Base-by-base conservation (phyloP, 352 stramenopile species). In the Pythium aquatile region DNA sequence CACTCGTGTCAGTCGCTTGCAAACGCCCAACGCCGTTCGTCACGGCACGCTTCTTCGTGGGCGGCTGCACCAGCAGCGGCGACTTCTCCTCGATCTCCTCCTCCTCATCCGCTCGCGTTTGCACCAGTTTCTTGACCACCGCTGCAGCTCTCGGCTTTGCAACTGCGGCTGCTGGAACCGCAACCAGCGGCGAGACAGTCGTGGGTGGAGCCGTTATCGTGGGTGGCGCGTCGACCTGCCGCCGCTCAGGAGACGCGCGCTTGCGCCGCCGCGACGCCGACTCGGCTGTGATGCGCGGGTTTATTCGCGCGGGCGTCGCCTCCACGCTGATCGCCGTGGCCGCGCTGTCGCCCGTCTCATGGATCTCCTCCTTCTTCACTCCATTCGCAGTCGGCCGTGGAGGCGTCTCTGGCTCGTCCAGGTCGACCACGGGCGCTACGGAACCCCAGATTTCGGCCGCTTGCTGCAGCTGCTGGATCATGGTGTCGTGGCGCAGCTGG, bases 401-500 rank as follows among this genome's bases (percentile, higher is more conserved):
- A 5, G 32, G 32, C n/a, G n/a, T 52, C 20, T 30, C 52, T 11
- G n/a, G 24, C 20, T 49, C 59, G 39, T 30, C 55, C 14, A 64
- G 46, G 17, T 47, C 46, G 37, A 63, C 20, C 20, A 32, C 39
- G 48, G 35, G n/a, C 30, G 42, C 29, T 44, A 74, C 69, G 2
- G 76, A 65, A 1, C 67, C 66, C 40, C 70, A 79, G 6, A 91
- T 69, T 44, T 85, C 79, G 0, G 74, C 81, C 7, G 85, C 84
- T 13, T 75, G 62, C 24, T 90, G 70, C 7, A 96, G 74, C 57
- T 89, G 74, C 63, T 88, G 81, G 53, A 94, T 76, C 62, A 88
- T 94, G 17, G 80, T 76, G 61, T 96, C 87, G 55, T 85, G 80
- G 6, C 87, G 85, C 54, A 96, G 61, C 39, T 70, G 74, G 40